A percentile compares a stretch with the other conserved stretches of the same genome.
phyloP scores from a whole-genome alignment of 768 basidiomycete species.

The Agaricus subrufescens region DNA sequence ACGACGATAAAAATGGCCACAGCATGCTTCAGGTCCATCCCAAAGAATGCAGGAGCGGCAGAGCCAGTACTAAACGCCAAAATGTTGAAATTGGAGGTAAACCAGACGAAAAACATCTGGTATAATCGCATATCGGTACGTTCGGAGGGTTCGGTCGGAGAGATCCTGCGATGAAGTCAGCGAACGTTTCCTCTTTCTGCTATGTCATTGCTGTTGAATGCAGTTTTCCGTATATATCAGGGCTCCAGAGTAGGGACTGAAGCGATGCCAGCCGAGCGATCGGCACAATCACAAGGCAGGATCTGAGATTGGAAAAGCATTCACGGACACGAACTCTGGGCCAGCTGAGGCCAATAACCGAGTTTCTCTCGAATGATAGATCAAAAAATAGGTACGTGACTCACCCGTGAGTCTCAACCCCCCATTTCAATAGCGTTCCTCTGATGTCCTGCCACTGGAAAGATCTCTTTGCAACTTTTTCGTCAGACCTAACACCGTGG shows the following conservation, averaged over 20 bases:
- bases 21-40: constrained; percentile 47
- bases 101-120: constrained; percentile 71
- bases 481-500: neutral
- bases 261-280: too few relatives aligned
- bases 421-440: constrained; percentile 22
- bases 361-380: too few relatives aligned
- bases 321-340: neutral
- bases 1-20: constrained; percentile 43
- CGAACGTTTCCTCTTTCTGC: too few relatives aligned
- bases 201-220: too few relatives aligned
- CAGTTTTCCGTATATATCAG: too few relatives aligned
- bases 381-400: neutral
- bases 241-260: too few relatives aligned
- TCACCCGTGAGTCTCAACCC: constrained; percentile 31
- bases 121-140: constrained; percentile 55
- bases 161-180: constrained; percentile 31
- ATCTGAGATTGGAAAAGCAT: too few relatives aligned
- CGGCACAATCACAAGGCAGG: too few relatives aligned
- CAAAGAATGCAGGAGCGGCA: constrained; percentile 54
- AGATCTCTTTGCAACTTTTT: neutral
- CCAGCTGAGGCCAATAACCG: neutral
- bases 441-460: constrained; percentile 13
- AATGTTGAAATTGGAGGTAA: constrained; percentile 66
- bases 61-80: constrained; percentile 58
- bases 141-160: constrained; percentile 44